These are phyloP conservation scores for Ophiostoma triangulosporum DNA, from an alignment of 2,329 filamentous ascomycete species.

Conservation along the genomic window DNA sequence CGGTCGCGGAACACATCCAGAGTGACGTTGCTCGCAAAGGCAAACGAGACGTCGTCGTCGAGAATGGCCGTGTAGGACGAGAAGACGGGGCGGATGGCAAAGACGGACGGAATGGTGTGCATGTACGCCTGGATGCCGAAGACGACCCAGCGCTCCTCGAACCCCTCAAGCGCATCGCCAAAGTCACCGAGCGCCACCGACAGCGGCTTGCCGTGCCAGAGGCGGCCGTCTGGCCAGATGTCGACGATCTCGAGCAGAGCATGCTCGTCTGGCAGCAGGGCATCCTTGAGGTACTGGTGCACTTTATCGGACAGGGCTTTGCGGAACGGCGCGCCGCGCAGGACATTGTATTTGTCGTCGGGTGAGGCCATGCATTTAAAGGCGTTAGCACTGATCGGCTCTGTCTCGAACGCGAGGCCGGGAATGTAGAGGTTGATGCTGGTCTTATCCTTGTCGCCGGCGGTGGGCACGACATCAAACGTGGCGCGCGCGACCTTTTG, in stretches of 20 bases:
- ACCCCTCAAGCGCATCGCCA: background rate
- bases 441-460: background rate
- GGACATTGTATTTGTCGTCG: background rate
- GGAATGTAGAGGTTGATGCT: background rate
- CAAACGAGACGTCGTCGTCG: background rate
- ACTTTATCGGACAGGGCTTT: background rate
- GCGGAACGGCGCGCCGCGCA: background rate
- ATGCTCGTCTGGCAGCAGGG: background rate
- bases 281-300: background rate
- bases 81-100: constrained; percentile 1
- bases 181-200: background rate
- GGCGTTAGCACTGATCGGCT: background rate
- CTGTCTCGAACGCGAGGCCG: background rate
- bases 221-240: background rate
- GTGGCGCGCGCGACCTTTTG: background rate
- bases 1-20: background rate
- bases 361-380: background rate
- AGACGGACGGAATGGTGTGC: background rate
- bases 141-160: background rate
- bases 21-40: background rate
- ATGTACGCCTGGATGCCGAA: background rate
- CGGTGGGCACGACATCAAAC: background rate
- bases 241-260: background rate
- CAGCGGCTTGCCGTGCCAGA: background rate
- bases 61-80: background rate